phyloP scores from a whole-genome alignment of 2,329 filamentous ascomycete genomes.

The Cordyceps fumosorosea region DNA sequence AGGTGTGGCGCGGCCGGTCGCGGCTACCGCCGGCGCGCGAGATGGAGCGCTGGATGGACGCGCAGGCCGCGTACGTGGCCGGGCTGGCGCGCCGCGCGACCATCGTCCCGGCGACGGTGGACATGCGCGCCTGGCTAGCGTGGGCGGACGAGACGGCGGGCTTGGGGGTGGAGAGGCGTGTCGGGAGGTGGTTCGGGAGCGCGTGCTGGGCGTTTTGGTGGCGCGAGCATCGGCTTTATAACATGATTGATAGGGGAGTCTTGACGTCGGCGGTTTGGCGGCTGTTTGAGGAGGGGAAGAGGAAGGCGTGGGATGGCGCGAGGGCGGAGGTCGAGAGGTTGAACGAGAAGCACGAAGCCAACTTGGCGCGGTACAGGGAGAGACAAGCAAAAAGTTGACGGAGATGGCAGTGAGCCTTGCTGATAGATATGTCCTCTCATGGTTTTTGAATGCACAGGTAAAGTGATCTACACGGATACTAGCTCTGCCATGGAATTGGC shows the following conservation, averaged over 20 bases:
- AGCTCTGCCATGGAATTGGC: too few species aligned
- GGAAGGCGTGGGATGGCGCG: constrained; percentile 35
- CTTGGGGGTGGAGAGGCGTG: constrained; percentile 31
- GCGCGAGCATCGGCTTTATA: constrained; percentile 30
- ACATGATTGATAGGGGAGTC: constrained; percentile 31
- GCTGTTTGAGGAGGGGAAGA: constrained; percentile 31
- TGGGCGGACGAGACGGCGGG: constrained; percentile 37
- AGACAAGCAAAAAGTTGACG: too few species aligned
- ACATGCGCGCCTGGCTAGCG: constrained; percentile 29
- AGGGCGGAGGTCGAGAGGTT: constrained; percentile 27
- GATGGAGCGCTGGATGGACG: constrained; percentile 31
- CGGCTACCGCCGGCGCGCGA: constrained; percentile 27
- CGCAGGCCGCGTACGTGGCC: constrained; percentile 27
- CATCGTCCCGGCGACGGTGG: constrained; percentile 23
- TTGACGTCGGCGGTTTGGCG: constrained; percentile 35
- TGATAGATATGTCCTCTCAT: too few species aligned
- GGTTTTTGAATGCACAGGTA: too few species aligned
- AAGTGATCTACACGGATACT: too few species aligned
- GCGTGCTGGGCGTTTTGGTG: constrained; percentile 34
- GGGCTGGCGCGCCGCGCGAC: constrained; percentile 22
- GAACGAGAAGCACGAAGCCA: constrained; percentile 17
- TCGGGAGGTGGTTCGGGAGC: constrained; percentile 34
- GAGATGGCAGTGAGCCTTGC: too few species aligned
- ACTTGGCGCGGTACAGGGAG: background rate
- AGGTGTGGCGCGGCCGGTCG: constrained; percentile 35